Evolutionary conservation across 179 eudicot genomes (phyloP).

Genomic region (Actinidia arguta): DNA sequence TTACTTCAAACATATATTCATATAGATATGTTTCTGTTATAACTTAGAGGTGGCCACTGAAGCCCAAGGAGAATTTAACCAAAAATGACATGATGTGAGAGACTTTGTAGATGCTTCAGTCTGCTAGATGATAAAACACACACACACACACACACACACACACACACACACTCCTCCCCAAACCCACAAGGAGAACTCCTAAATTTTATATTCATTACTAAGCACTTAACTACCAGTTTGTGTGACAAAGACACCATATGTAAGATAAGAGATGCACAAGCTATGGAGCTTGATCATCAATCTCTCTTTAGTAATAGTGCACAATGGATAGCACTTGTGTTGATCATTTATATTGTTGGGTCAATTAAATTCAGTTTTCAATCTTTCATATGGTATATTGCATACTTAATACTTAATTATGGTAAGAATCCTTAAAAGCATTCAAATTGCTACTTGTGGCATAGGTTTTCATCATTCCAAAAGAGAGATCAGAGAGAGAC

Average conservation of each 20-base stretch:
- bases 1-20: background rate
- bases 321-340: background rate
- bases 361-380: background rate
- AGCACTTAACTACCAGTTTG: background rate
- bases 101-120: slow-evolving; percentile 5
- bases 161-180: background rate
- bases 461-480: background rate
- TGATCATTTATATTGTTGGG: background rate
- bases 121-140: background rate
- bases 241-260: slow-evolving; percentile 8
- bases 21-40: background rate
- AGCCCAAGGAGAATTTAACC: slow-evolving; percentile 1
- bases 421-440: background rate
- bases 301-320: background rate
- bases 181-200: background rate
- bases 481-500: background rate
- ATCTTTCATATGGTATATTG: background rate
- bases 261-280: background rate
- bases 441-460: background rate
- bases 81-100: background rate
- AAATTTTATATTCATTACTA: background rate
- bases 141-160: no score
- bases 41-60: background rate
- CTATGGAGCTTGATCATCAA: background rate
- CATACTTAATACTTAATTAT: background rate